Base-by-base conservation (phyloP, 1,139 yeast species). In the Entelexis sorbosivorans region DNA sequence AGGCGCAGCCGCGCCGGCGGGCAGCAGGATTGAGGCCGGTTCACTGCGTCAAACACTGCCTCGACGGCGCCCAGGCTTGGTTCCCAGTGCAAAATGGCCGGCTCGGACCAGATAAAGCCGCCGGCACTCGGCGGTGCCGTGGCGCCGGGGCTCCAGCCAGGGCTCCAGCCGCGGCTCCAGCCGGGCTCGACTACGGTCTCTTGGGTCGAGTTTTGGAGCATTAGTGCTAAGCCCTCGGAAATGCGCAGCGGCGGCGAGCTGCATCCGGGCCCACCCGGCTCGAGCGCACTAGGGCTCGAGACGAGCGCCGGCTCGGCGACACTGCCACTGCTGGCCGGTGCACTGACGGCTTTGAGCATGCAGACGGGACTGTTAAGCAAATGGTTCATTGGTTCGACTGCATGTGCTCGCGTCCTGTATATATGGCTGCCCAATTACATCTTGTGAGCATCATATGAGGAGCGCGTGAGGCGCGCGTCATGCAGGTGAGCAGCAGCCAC, bases 81-180 rank as follows among this genome's bases (percentile, higher is more conserved):
- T 9, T 10, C 19, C 44, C 44, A 40, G 26, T 40, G 16, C 3
- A n/a, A 14, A 10, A 11, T 13, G 8, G 44, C 26, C 26, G 44
- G 44, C 24, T 40, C 44, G 26, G 44, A 40, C 34, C 44, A 40
- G 14, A 40, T 35, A 17, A 16, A 9, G 26, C 29, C 44, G 11
- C 4, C 4, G 8, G n/a, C n/a, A n/a, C n/a, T n/a, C n/a, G n/a
- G n/a, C n/a, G n/a, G n/a, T n/a, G n/a, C n/a, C n/a, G n/a, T n/a
- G n/a, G n/a, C n/a, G n/a, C n/a, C n/a, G n/a, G n/a, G n/a, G n/a
- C n/a, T n/a, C n/a, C n/a, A n/a, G n/a, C n/a, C n/a, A n/a, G n/a
- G n/a, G n/a, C n/a, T n/a, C n/a, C n/a, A n/a, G n/a, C 24, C 24
- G 24, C 10, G 13, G 22, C 24, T 20, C 22, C 16, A 17, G n/a